Evolutionary conservation across 495 filamentous ascomycete species (phyloP), one percentile per base, ranked within the genome.

Genomic region (Podospora conica): DNA sequence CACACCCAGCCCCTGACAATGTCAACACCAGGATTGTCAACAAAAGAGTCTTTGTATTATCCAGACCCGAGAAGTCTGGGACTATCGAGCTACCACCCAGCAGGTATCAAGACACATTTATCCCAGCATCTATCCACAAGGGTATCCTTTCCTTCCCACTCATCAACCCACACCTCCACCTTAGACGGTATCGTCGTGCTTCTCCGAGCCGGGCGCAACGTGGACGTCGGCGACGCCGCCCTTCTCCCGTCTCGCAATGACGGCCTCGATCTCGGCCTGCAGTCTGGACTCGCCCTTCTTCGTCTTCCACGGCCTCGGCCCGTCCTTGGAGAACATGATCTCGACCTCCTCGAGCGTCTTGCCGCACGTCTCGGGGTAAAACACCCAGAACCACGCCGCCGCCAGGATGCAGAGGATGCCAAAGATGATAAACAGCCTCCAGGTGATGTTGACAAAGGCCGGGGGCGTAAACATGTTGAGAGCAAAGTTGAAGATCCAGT

Each of bases 401-500:
- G 87, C 88, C 3, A 75, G 81, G 0, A 86, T 73, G 68, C 88
- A 91, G 21, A 92, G 83, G 0, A 87, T 82, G 2, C 90, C 90
- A 63, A 92, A 92, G 66, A 93, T 87, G 68, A 91, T 88, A 65
- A 90, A 91, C 0, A 84, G 80, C 74, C 87, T 88, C 82, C 88
- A 92, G 53, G 82, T 81, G 69, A 91, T 91, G 74, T 90, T 91
- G 64, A 82, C 77, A 74, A 93, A 90, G 0, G 83, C 87, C 0
- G 88, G 87, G 1, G 89, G 87, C 5, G 88, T 83, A 73, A 91
- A 91, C 71, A 88, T 82, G 5, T 86, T 88, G 4, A 91, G 75
- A 0, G 88, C 88, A 69, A 90, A 90, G 79, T 90, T 91, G 81
- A 90, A 91, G 18, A 90, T 80, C 89, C 89, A 91, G 76, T 93